Conservation (phyloP, 441 rosid genomes). For the Metrosideros polymorpha region DNA sequence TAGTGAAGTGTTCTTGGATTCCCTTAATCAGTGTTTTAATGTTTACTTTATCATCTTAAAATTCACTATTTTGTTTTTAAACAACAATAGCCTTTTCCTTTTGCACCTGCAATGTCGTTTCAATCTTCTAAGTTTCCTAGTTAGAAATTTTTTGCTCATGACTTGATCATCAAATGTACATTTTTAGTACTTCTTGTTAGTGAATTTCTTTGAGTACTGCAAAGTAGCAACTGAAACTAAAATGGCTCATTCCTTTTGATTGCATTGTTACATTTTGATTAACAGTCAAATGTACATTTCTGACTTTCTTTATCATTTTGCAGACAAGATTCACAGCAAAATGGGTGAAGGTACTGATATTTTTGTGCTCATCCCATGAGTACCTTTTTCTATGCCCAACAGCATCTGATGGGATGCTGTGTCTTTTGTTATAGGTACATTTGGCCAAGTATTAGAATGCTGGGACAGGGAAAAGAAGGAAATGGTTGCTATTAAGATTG, state of each 20-base stretch:
- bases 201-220: neutral
- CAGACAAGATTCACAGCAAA: constrained; percentile 77
- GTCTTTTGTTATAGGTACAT: constrained; percentile 41
- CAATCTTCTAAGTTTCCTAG: neutral
- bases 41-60: neutral
- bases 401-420: neutral
- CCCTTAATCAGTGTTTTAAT: neutral
- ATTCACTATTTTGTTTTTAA: neutral
- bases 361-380: neutral
- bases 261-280: neutral
- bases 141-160: neutral
- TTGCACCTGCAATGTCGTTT: neutral
- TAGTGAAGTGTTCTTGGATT: neutral
- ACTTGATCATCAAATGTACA: neutral
- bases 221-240: neutral
- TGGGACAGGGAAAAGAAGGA: constrained; percentile 80
- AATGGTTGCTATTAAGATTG: constrained; percentile 85
- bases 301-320: neutral
- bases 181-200: neutral
- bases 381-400: neutral
- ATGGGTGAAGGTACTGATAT: constrained; percentile 72
- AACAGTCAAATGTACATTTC: neutral
- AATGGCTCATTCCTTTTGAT: neutral
- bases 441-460: constrained; percentile 85
- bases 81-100: neutral